A percentile compares a stretch with the other conserved stretches of the same genome.
phyloP scores from a whole-genome alignment of 2,329 filamentous ascomycete species.

The Fusarium drepaniforme region DNA sequence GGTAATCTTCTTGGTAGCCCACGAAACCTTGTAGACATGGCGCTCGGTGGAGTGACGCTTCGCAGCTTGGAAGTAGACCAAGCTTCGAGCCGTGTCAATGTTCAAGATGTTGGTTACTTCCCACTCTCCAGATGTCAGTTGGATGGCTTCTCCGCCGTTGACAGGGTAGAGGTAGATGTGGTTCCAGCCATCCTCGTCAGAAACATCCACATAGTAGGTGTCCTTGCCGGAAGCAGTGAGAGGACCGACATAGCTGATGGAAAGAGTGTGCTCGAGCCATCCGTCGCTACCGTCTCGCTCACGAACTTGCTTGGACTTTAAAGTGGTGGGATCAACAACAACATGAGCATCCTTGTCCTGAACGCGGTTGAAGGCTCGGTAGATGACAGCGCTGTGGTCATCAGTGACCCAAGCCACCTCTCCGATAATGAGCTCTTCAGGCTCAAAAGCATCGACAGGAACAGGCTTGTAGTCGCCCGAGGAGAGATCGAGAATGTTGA shows the following conservation, averaged over 20 bases:
- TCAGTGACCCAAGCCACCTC: constrained; percentile 77
- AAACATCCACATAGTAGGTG: constrained; percentile 74
- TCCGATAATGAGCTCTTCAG: constrained; percentile 73
- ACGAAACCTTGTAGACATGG: constrained; percentile 76
- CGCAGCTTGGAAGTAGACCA: constrained; percentile 75
- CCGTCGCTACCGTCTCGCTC: constrained; percentile 70
- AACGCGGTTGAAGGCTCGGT: constrained; percentile 76
- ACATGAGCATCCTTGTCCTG: constrained; percentile 75
- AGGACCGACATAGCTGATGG: constrained; percentile 67
- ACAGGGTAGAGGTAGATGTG: constrained; percentile 76
- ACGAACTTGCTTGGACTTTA: constrained; percentile 61
- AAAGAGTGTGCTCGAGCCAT: constrained; percentile 71
- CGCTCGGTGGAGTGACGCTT: constrained; percentile 75
- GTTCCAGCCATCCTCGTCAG: constrained; percentile 76
- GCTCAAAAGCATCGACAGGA: constrained; percentile 67
- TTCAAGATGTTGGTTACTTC: constrained; percentile 72
- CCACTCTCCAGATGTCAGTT: constrained; percentile 75
- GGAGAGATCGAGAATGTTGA: constrained; percentile 68
- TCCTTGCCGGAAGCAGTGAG: constrained; percentile 51
- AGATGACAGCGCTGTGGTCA: constrained; percentile 69
- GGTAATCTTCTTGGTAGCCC: constrained; percentile 64
- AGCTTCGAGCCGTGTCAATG: constrained; percentile 65
- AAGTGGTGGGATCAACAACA: constrained; percentile 64
- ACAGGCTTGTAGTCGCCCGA: constrained; percentile 59
- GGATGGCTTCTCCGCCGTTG: constrained; percentile 63